Percentiles rank a stretch among this genome's conserved stretches.
These are phyloP conservation scores for Lasiosphaeris hirsuta DNA, from an alignment of 495 filamentous ascomycete species.

Conservation along the genomic window DNA sequence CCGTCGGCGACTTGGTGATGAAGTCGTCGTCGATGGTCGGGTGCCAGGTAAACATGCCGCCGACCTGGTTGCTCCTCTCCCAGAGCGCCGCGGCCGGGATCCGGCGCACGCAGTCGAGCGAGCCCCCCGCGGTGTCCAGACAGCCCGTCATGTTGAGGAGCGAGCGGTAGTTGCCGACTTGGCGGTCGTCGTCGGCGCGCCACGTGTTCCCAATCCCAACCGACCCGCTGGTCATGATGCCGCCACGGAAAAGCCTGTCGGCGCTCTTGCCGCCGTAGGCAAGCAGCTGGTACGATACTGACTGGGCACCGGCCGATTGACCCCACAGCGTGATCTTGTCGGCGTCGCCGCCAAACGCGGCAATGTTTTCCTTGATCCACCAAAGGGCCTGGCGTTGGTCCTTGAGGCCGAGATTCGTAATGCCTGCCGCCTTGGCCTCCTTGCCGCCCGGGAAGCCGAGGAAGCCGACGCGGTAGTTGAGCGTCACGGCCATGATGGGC, in stretches of 20 bases:
- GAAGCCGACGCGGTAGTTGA: conserved; percentile 14
- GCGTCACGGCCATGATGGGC: conserved; percentile 41
- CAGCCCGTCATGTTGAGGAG: not conserved
- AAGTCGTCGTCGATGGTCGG: conserved; percentile 8
- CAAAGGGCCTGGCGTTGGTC: conserved; percentile 43
- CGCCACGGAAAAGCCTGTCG: not conserved
- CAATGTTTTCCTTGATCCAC: conserved; percentile 57
- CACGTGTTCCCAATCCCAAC: conserved; percentile 1
- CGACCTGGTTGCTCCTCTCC: not conserved
- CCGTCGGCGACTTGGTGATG: not conserved
- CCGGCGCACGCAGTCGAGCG: not conserved
- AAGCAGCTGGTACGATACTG: conserved; percentile 50
- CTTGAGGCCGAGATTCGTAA: conserved; percentile 40
- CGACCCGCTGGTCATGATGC: not conserved
- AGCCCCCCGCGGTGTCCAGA: not conserved
- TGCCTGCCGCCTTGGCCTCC: not conserved
- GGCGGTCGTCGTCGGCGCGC: not conserved
- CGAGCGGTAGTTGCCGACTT: not conserved
- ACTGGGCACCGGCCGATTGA: conserved; percentile 50
- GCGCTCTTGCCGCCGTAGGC: conserved; percentile 33
- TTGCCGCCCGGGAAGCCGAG: conserved; percentile 5
- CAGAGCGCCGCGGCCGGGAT: not conserved
- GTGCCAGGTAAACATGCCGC: not conserved
- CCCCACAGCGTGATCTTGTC: conserved; percentile 40
- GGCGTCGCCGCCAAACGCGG: conserved; percentile 47